Evolutionary conservation across 2,329 filamentous ascomycete species (phyloP), one percentile per base, ranked within the genome.

Genomic region (Byssochlamys sp.): DNA sequence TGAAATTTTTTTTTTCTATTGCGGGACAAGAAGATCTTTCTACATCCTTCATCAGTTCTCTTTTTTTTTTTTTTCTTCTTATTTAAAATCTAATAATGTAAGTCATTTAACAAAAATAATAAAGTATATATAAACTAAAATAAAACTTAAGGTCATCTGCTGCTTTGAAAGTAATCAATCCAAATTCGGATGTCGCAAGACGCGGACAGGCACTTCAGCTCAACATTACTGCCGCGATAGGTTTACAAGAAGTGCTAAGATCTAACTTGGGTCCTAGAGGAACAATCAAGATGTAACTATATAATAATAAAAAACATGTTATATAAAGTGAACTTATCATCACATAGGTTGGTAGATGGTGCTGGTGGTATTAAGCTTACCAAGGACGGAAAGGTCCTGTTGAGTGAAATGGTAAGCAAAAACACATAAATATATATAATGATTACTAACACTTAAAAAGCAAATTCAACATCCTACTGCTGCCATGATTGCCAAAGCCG

Each of bases 391-490:
- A 96, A 95, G 70, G 92, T 97, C 60, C 80, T 87, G 64, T 69
- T 87, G 67, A 81, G 82, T 67, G 84, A 86, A 71, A 86, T 86
- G 84, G 77, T 83, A 66, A 57, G 75, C 70, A 48, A 63, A 57
- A 27, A 59, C 54, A 26, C 53, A 35, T 45, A 53, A 29, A 28
- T 48, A 26, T 55, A 55, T n/a, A 25, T 52, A 53, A 50, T 53
- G 53, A 52, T 35, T 54, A 39, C 49, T 61, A 72, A 77, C 70
- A 78, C 61, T 57, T 54, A 27, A 54, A 39, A 60, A 81, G 79
- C 91, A 97, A 85, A 97, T 97, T 73, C 92, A 96, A 79, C 97
- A 97, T 76, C 94, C 94, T 27, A 99, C 94, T 33, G 94, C 94
- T 64, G 80, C 87, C 61, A 86, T 87, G 83, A 87, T 87, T 68